Base-by-base conservation (phyloP, 1,139 yeast species). In the Nadsonia starkeyi-henricii region DNA sequence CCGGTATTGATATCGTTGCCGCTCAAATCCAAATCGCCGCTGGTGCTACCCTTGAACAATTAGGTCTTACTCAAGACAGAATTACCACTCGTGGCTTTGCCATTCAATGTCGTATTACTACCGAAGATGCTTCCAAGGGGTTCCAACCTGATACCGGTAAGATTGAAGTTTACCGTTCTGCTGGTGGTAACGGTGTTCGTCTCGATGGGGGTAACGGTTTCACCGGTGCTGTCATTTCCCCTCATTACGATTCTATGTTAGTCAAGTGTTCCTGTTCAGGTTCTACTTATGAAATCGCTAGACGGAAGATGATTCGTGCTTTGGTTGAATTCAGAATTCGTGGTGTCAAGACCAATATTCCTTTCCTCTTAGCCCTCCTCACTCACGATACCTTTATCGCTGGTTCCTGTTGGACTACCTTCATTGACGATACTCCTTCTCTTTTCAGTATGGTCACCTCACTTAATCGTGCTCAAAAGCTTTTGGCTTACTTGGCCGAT, bases 11-110 rank as follows among this genome's bases (percentile, higher is more conserved):
- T 68, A 75, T 91, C 56, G 97, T 91, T 36, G 96, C 97, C 53
- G 98, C 98, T 20, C 99, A 91, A 72, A 91, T 91, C 61, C 98
- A 93, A 72, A 88, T 91, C 62, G 97, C 97, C 48, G 98, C 97
- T 5, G 99, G 99, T 61, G 98, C 98, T 41, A 78, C 95, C 2
- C 75, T 91, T 60, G 81, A 81, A 57, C 95, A 91, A 65, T 75
- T 91, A 60, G 97, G 98, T 20, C 75, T 91, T 55, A 72, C 89
- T 56, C 98, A 91, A 71, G 96, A 89, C 66, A 83, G 84, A 64
- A 88, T 91, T 69, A 84, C 96, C 52, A 82, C 95, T 48, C 80
- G 98, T 65, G 99, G 99, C 13, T 91, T 89, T 66, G 97, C 98
- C 44, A 91, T 91, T 59, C 99, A 91, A 72, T 93, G 98, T 74